phyloP scores from a whole-genome alignment of 371 early-diverging fungal species.

The Gilbertella persicaria region DNA sequence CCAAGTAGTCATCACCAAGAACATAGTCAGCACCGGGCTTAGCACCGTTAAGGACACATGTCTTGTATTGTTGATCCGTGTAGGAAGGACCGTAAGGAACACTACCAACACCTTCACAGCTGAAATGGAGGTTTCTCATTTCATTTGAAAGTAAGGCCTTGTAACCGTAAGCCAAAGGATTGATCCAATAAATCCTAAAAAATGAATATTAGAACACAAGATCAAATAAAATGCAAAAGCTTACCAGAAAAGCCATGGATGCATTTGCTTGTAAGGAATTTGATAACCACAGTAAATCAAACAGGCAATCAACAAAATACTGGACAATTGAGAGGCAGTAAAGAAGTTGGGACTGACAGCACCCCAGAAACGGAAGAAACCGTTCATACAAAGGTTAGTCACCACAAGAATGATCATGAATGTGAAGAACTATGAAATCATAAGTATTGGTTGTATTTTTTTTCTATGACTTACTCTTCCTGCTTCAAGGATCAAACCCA shows the following conservation, averaged over 20 bases:
- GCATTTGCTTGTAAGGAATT: conserved; percentile 63
- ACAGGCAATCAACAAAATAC: conserved; percentile 55
- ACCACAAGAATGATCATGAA: conserved; percentile 53
- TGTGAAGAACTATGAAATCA: conserved; percentile 47
- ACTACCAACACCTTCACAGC: conserved; percentile 42
- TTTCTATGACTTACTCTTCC: conserved; percentile 44
- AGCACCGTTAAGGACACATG: conserved; percentile 57
- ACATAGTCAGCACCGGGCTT: conserved; percentile 46
- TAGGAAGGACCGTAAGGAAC: conserved; percentile 51
- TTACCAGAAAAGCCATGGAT: conserved; percentile 74
- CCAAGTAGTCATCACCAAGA: conserved; percentile 55
- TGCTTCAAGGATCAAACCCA: conserved; percentile 53
- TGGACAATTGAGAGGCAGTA: conserved; percentile 57
- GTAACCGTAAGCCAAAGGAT: conserved; percentile 69
- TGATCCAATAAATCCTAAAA: conserved; percentile 75
- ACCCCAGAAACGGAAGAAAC: conserved; percentile 65
- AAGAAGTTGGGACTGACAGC: conserved; percentile 59
- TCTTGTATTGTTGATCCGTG: conserved; percentile 43
- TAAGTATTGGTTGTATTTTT: background rate
- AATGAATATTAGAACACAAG: too few relatives aligned
- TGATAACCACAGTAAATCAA: conserved; percentile 70
- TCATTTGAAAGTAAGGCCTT: conserved; percentile 71
- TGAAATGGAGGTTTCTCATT: conserved; percentile 44
- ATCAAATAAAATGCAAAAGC: too few relatives aligned
- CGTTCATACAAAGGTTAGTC: conserved; percentile 58